Evolutionary conservation across 352 stramenopile species (phyloP), one percentile per base, ranked within the genome.

Genomic region (Phytophthora ramorum): DNA sequence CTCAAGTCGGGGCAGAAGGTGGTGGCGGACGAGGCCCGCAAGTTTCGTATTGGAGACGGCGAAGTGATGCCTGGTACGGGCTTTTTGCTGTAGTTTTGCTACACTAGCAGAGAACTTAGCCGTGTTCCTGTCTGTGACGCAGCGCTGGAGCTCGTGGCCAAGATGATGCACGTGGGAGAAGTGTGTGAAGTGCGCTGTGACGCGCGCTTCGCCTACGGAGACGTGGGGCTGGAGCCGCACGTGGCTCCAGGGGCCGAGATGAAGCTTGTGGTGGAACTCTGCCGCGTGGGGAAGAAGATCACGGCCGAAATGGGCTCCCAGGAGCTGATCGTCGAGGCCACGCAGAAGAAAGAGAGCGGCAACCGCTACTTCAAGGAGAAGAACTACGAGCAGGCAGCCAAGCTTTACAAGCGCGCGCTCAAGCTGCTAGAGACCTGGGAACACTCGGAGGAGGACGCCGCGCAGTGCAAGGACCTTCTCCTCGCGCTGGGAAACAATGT

Each of bases 351-450:
- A 60, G 81, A 90, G 56, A 92, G 81, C 51, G 87, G 87, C 40
- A 95, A 95, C 65, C 78, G 84, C 24, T 95, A 89, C 59, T 93
- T 86, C 69, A 79, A 83, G 45, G 79, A 91, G 52, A 81, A 87
- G n/a, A 93, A 95, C 65, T 92, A 91, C 58, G 83, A 92, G 46
- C 85, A 93, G 59, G 87, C 87, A 1, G 84, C 82, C 34, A 92
- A 92, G 64, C 70, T 92, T 26, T 95, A 95, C 78, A 95, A 95
- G 69, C 77, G 81, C 38, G 84, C 87, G 51, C 79, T 95, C 35
- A 93, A 93, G 71, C 75, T 95, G 41, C 68, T 95, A 38, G 87
- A 93, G 54, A 80, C 72, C 49, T 93, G 83, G 81, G 81, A 95
- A 45, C 80, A 81, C 54, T 76, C 66, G 17, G 80, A 89, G 0